Percentiles rank a stretch among this genome's conserved stretches.
Conservation (phyloP, 1,284 basidiomycete genomes). For the Fomitopsis schrenkii region DNA sequence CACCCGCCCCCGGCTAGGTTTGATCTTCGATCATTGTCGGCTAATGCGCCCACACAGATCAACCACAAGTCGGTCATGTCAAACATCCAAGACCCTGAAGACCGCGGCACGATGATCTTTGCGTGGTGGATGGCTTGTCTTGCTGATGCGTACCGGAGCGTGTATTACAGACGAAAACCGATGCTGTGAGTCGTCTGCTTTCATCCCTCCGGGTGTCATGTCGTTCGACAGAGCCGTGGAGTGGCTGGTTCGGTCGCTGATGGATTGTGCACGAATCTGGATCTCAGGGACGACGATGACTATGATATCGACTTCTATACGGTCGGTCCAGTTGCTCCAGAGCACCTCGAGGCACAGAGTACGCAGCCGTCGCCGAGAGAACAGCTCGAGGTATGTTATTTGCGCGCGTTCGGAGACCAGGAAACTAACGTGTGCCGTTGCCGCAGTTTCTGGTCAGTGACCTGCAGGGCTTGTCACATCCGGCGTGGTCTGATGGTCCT, state of each 20-base stretch:
- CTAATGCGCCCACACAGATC: constrained; percentile 43
- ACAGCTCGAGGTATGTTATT: constrained; percentile 60
- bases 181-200: constrained; percentile 45
- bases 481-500: constrained; percentile 9
- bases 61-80: constrained; percentile 76
- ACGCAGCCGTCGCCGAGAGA: constrained; percentile 62
- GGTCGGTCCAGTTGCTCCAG: constrained; percentile 54
- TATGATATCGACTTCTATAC: constrained; percentile 80
- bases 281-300: constrained; percentile 51
- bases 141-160: constrained; percentile 53
- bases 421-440: neutral
- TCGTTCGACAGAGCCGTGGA: neutral
- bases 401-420: no score
- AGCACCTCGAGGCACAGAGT: constrained; percentile 41
- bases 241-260: neutral
- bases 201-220: neutral
- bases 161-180: constrained; percentile 60
- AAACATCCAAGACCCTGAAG: constrained; percentile 65
- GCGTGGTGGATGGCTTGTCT: constrained; percentile 76
- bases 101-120: constrained; percentile 76
- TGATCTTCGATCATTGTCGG: constrained; percentile 7
- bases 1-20: neutral
- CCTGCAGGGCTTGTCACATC: constrained; percentile 12
- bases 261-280: constrained; percentile 2
- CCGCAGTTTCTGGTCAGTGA: constrained; percentile 35